Conservation (phyloP, 2,329 filamentous ascomycete species). For the Trichoderma brevicompactum region DNA sequence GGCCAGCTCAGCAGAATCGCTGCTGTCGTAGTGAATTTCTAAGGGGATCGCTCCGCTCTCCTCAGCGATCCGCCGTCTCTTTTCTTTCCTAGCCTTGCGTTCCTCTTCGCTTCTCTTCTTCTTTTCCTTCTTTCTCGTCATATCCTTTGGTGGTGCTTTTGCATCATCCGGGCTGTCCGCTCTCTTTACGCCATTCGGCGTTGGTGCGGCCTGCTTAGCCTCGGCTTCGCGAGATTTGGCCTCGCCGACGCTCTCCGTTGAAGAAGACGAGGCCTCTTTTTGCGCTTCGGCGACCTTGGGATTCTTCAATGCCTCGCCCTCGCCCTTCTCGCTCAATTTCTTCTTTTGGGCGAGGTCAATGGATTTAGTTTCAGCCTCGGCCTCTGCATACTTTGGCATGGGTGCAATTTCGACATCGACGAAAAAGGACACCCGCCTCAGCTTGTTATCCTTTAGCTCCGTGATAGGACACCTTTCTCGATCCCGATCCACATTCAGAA, state of each 20-base stretch:
- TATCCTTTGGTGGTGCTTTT: constrained; percentile 30
- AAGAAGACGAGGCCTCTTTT: constrained; percentile 41
- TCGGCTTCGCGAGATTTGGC: constrained; percentile 46
- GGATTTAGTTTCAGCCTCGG: constrained; percentile 50
- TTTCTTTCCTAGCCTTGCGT: constrained; percentile 88
- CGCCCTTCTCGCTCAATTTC: constrained; percentile 69
- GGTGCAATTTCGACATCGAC: constrained; percentile 97
- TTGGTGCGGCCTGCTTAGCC: constrained; percentile 43
- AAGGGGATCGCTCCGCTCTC: constrained; percentile 86
- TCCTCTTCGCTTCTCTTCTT: constrained; percentile 95
- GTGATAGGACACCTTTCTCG: constrained; percentile 78
- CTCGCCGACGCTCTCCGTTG: constrained; percentile 49
- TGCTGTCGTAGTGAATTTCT: constrained; percentile 75
- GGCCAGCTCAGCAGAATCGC: constrained; percentile 53
- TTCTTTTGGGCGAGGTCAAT: constrained; percentile 61
- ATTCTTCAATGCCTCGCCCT: constrained; percentile 74
- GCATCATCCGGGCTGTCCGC: constrained; percentile 33
- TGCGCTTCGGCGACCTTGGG: constrained; percentile 61
- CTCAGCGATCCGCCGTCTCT: constrained; percentile 81
- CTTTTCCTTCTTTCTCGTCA: constrained; percentile 83
- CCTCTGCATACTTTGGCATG: constrained; percentile 75
- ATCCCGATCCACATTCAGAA: constrained; percentile 83
- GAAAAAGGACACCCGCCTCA: constrained; percentile 89
- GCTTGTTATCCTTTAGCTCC: constrained; percentile 78
- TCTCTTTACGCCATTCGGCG: constrained; percentile 35